Evolutionary conservation across 2,329 filamentous ascomycete genomes (phyloP).

Genomic region (Clathrospora elynae): DNA sequence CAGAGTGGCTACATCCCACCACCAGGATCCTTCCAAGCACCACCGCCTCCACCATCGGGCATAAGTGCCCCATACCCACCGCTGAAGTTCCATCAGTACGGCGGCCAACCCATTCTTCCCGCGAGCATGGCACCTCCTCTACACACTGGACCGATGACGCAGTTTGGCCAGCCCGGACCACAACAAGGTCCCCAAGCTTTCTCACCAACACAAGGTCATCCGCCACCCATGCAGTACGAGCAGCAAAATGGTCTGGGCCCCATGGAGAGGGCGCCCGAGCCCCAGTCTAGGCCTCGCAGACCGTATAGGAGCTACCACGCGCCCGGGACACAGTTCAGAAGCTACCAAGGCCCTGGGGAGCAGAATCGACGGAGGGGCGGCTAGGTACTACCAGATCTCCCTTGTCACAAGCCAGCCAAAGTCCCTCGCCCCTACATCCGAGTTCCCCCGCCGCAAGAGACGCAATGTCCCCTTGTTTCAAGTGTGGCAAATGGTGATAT

Average conservation of each 20-base stretch:
- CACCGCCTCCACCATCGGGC: conserved; percentile 35
- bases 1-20: conserved; percentile 42
- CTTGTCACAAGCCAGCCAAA: too few species aligned
- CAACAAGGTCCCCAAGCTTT: conserved; percentile 21
- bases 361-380: conserved; percentile 30
- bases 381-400: too few species aligned
- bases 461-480: too few species aligned
- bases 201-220: conserved; percentile 30
- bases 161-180: neutral
- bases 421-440: too few species aligned
- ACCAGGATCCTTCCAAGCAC: conserved; percentile 42
- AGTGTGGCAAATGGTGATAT: too few species aligned
- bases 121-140: conserved; percentile 45
- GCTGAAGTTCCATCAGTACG: conserved; percentile 48
- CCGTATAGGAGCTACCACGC: conserved; percentile 42
- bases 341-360: conserved; percentile 39
- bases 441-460: too few species aligned
- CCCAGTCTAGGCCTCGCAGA: conserved; percentile 33
- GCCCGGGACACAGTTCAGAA: conserved; percentile 43
- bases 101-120: conserved; percentile 48
- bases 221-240: conserved; percentile 27
- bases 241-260: conserved; percentile 20
- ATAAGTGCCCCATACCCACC: conserved; percentile 37
- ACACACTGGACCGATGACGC: conserved; percentile 1
- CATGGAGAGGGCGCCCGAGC: conserved; percentile 25